A percentile compares a stretch with the other conserved stretches of the same genome.
phyloP scores from a whole-genome alignment of 1,284 basidiomycete species.

The Rhizoctonia solani region DNA sequence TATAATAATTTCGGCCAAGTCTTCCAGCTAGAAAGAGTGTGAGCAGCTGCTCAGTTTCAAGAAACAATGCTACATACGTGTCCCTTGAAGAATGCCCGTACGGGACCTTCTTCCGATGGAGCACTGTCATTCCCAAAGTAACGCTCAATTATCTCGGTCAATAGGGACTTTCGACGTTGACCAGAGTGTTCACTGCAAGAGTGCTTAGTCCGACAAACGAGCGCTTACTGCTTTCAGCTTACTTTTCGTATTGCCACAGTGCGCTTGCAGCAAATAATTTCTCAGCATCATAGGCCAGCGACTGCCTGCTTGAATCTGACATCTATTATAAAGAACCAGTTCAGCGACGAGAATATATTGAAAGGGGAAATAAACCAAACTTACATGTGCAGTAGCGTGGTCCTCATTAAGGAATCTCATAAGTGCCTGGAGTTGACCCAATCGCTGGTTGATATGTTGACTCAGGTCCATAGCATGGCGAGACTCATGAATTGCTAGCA shows the following conservation, averaged over 20 bases:
- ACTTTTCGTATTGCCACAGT: constrained; percentile 84
- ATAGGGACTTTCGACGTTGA: constrained; percentile 53
- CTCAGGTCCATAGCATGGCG: constrained; percentile 79
- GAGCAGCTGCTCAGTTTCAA: not conserved
- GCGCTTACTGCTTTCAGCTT: constrained; percentile 48
- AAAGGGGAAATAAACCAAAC: constrained; percentile 36
- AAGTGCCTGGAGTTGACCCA: constrained; percentile 76
- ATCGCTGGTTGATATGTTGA: constrained; percentile 75
- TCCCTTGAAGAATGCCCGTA: constrained; percentile 80
- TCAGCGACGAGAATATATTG: not conserved
- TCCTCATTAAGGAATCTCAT: constrained; percentile 89
- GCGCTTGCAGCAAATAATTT: constrained; percentile 81
- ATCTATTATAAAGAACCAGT: constrained; percentile 56
- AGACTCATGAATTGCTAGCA: constrained; percentile 53
- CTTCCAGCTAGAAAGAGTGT: constrained; percentile 34
- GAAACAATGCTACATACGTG: constrained; percentile 51
- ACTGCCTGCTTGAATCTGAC: constrained; percentile 75
- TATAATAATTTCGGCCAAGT: constrained; percentile 39
- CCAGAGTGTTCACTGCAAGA: constrained; percentile 40
- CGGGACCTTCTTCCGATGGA: constrained; percentile 34
- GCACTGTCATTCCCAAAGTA: constrained; percentile 58
- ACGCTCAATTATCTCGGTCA: constrained; percentile 65
- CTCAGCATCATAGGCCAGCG: constrained; percentile 84
- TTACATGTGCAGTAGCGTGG: constrained; percentile 71
- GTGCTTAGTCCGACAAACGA: not conserved